Base-by-base conservation (phyloP, 495 filamentous ascomycete species). In the Aspergillus funiculosus region DNA sequence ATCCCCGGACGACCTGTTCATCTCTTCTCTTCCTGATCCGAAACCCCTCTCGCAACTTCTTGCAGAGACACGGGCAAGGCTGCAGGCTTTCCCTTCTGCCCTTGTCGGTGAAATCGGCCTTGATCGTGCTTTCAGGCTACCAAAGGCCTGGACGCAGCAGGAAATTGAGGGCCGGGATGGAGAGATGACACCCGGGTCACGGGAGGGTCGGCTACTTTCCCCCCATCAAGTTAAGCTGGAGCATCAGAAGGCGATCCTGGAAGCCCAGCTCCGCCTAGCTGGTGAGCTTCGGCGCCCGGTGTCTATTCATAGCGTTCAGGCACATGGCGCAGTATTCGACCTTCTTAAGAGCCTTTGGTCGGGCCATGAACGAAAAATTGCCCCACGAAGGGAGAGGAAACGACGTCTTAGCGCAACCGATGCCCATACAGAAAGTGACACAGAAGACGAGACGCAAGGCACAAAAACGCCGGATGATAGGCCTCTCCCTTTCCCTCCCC, bases 91-190 rank as follows among this genome's bases (percentile, higher is more conserved):
- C 49, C 85, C 87, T 0, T 49, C 74, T 10, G 83, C 88, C 2
- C 72, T 97, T 1, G 73, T 98, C 15, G 92, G 92, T 7, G 92
- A 98, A 62, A 72, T 97, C 36, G 92, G 92, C 0, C 58, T 98
- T 2, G 92, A 98, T 61, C 84, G 81, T 50, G 76, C 79, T 6
- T 96, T 96, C 58, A 78, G 90, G 10, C 75, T 98, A 4, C 92
- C 94, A 0, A 72, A 72, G 46, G 59, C 74, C 18, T 83, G 81
- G 80, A 63, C 70, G 11, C 50, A 62, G 5, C 66, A 76, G 4
- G 69, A 83, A 11, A 59, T 75, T 6, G 72, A 75, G 0, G 57
- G 66, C 1, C 66, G 76, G 38, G 74, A 85, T 53, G 59, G 62
- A 5, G 51, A 62, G n/a, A 50, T 82, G 27, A 95, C 89, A 0